A percentile compares a stretch with the other conserved stretches of the same genome.
phyloP scores from a whole-genome alignment of 495 filamentous ascomycete genomes.

The Rusavskia elegans region DNA sequence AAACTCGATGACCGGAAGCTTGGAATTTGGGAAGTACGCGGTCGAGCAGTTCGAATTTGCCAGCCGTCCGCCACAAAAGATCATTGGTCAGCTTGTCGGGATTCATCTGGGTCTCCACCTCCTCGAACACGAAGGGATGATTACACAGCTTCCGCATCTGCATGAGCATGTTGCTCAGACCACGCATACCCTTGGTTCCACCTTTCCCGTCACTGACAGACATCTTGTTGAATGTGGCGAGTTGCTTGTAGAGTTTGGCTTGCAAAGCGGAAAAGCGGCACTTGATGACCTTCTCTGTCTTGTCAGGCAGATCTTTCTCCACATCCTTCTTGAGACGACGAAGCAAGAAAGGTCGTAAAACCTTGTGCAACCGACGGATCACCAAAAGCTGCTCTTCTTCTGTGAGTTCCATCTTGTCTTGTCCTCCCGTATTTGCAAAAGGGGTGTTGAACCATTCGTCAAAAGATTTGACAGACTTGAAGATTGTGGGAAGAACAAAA shows the following conservation, averaged over 20 bases:
- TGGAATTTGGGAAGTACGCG: slow-evolving; percentile 86
- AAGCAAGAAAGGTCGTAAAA: slow-evolving; percentile 89
- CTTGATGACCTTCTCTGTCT: slow-evolving; percentile 97
- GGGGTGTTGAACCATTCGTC: slow-evolving; percentile 99
- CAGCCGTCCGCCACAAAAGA: slow-evolving; percentile 84
- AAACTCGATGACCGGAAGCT: slow-evolving; percentile 70
- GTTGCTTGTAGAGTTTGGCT: slow-evolving; percentile 84
- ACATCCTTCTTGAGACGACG: slow-evolving; percentile 99
- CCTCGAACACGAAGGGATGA: slow-evolving; percentile 96
- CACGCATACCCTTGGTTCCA: slow-evolving; percentile 86
- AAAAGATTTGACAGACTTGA: slow-evolving; percentile 98
- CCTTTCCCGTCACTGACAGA: slow-evolving; percentile 89
- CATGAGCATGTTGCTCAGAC: slow-evolving; percentile 99
- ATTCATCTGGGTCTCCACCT: slow-evolving; percentile 97
- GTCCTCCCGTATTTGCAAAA: slow-evolving; percentile 92
- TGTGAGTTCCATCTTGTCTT: slow-evolving; percentile 95
- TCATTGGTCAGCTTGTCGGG: slow-evolving; percentile 76
- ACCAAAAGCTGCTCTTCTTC: slow-evolving; percentile 99
- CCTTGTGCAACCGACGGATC: slow-evolving; percentile 96
- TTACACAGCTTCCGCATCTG: slow-evolving; percentile 97
- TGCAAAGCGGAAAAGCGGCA: slow-evolving; percentile 95
- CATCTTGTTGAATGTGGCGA: slow-evolving; percentile 87
- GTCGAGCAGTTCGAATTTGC: slow-evolving; percentile 94
- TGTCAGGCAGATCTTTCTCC: slow-evolving; percentile 95
- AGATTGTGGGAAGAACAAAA: slow-evolving; percentile 94